phyloP scores from a whole-genome alignment of 2,329 filamentous ascomycete species.

The Phialemonium atrogriseum region DNA sequence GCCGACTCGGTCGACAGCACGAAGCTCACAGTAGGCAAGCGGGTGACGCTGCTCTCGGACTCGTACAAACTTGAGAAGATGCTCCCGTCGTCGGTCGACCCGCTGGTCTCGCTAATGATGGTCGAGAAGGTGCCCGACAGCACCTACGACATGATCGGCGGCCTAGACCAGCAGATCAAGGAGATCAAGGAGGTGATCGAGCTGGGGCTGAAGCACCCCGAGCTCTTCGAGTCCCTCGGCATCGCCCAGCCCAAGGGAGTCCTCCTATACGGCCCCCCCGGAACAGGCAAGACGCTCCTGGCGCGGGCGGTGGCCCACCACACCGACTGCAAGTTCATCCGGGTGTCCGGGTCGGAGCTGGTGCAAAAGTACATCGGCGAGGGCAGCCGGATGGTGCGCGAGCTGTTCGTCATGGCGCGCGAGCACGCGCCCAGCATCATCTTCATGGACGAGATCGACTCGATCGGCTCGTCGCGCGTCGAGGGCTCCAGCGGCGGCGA shows the following conservation, averaged over 20 bases:
- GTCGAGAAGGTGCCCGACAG: slow-evolving; percentile 99
- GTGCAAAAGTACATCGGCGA: slow-evolving; percentile 99
- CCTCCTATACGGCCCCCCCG: slow-evolving; percentile 89
- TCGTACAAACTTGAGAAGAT: slow-evolving; percentile 99
- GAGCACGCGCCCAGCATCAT: slow-evolving; percentile 98
- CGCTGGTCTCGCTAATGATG: slow-evolving; percentile 99
- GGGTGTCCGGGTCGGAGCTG: slow-evolving; percentile 89
- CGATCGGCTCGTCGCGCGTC: slow-evolving; percentile 92
- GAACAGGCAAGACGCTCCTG: slow-evolving; percentile 93
- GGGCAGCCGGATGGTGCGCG: slow-evolving; percentile 94
- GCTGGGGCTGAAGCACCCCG: slow-evolving; percentile 93
- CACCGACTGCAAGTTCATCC: slow-evolving; percentile 98
- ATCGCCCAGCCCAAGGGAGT: slow-evolving; percentile 98
- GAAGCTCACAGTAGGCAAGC: slow-evolving; percentile 96
- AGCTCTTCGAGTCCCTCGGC: slow-evolving; percentile 97
- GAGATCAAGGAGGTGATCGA: slow-evolving; percentile 99
- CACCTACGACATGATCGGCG: slow-evolving; percentile 99
- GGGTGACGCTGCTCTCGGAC: slow-evolving; percentile 91
- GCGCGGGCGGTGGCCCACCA: slow-evolving; percentile 96
- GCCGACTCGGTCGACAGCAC: slow-evolving; percentile 87
- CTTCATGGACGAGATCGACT: slow-evolving; percentile 99
- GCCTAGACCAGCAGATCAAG: slow-evolving; percentile 97
- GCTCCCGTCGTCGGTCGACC: slow-evolving; percentile 94
- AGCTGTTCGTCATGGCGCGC: slow-evolving; percentile 97
- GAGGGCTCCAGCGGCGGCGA: slow-evolving; percentile 93